Evolutionary conservation across 2,329 filamentous ascomycete genomes (phyloP).

Genomic region (Cladosporium halotolerans): DNA sequence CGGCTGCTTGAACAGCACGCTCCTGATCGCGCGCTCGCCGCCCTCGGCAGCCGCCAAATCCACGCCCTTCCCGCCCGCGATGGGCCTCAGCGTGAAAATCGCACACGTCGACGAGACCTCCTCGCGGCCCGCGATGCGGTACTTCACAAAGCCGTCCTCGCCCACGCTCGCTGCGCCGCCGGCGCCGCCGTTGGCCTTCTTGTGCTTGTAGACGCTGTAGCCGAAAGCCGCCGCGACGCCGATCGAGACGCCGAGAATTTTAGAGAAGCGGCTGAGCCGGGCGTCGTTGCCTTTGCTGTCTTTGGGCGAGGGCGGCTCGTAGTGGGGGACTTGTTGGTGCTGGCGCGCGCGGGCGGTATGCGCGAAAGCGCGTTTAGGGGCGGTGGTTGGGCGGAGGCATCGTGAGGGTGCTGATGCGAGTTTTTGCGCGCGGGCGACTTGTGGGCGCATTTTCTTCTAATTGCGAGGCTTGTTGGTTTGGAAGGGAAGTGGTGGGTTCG

Average conservation of each 20-base stretch:
- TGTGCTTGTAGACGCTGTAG: constrained; percentile 10
- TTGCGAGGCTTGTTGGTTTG: too few relatives aligned
- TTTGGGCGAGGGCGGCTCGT: constrained; percentile 11
- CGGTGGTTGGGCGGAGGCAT: neutral
- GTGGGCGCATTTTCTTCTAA: neutral
- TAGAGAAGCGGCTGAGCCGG: constrained; percentile 8
- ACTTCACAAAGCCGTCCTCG: constrained; percentile 33
- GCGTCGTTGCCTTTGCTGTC: constrained; percentile 11
- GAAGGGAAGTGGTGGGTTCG: too few relatives aligned
- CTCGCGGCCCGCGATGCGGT: constrained; percentile 56
- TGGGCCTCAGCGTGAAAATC: constrained; percentile 58
- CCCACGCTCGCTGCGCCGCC: neutral
- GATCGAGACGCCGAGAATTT: constrained; percentile 9
- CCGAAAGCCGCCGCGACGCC: constrained; percentile 4
- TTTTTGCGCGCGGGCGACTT: neutral
- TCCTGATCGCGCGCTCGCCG: constrained; percentile 62
- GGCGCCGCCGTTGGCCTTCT: neutral
- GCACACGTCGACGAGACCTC: constrained; percentile 61
- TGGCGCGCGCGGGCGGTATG: constrained; percentile 1
- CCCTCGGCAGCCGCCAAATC: constrained; percentile 16
- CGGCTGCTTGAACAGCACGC: constrained; percentile 89
- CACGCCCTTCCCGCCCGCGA: constrained; percentile 7
- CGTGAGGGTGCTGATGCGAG: neutral
- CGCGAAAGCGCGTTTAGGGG: neutral
- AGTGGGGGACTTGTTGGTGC: neutral